Evolutionary conservation across 2,329 filamentous ascomycete genomes (phyloP).

Genomic region (Colletotrichum sansevieriae): DNA sequence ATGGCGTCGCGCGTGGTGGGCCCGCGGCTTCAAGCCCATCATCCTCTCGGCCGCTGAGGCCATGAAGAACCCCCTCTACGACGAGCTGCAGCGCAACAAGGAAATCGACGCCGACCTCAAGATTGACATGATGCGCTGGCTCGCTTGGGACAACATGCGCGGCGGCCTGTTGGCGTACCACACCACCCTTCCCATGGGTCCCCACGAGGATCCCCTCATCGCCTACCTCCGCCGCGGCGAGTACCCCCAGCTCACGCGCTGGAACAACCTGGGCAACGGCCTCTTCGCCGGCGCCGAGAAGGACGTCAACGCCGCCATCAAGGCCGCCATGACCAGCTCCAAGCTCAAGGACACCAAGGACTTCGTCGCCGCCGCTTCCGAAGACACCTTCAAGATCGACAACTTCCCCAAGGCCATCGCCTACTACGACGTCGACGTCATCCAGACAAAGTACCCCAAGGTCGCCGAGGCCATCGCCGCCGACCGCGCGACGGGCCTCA

Average conservation of each 20-base stretch:
- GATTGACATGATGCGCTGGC: constrained; percentile 83
- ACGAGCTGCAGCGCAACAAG: constrained; percentile 71
- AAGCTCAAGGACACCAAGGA: constrained; percentile 69
- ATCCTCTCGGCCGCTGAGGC: constrained; percentile 86
- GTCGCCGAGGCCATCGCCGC: constrained; percentile 73
- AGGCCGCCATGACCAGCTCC: constrained; percentile 68
- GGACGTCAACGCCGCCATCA: constrained; percentile 73
- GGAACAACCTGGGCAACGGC: constrained; percentile 77
- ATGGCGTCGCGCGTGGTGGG: constrained; percentile 97
- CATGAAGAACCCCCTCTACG: constrained; percentile 84
- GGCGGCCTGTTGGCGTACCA: constrained; percentile 84
- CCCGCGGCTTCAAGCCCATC: constrained; percentile 88
- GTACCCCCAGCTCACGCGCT: constrained; percentile 80
- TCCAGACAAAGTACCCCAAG: constrained; percentile 75
- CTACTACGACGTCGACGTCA: constrained; percentile 76
- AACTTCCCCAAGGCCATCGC: constrained; percentile 76
- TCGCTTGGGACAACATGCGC: constrained; percentile 94
- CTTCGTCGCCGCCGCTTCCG: constrained; percentile 72
- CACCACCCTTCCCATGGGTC: constrained; percentile 86
- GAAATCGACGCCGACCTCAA: constrained; percentile 74
- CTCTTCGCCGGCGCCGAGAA: constrained; percentile 79
- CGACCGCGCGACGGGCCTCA: constrained; percentile 71
- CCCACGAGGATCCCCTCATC: constrained; percentile 79
- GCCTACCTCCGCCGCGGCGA: constrained; percentile 80
- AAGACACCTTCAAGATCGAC: constrained; percentile 75